phyloP scores from a whole-genome alignment of 805 yeast species.

The Kodamaea laetipori region DNA sequence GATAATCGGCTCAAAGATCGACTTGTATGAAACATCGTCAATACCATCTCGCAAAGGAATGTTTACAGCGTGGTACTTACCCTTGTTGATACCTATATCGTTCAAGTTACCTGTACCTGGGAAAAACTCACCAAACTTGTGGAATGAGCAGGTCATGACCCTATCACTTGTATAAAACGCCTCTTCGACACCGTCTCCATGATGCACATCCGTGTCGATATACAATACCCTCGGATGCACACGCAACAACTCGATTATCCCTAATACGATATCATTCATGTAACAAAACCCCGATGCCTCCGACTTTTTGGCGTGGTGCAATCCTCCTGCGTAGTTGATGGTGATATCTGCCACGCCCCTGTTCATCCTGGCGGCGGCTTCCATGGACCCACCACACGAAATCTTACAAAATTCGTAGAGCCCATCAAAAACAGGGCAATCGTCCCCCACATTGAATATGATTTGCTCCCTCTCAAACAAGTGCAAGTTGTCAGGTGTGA shows the following conservation, averaged over 20 bases:
- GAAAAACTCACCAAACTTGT: slow-evolving; percentile 31
- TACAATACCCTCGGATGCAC: slow-evolving; percentile 30
- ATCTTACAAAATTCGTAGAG: slow-evolving; percentile 29
- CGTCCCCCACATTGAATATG: slow-evolving; percentile 30
- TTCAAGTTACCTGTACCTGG: slow-evolving; percentile 34
- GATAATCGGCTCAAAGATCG: slow-evolving; percentile 31
- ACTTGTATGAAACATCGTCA: slow-evolving; percentile 31
- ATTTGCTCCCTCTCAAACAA: slow-evolving; percentile 30
- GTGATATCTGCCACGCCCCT: slow-evolving; percentile 30
- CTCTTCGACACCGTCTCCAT: slow-evolving; percentile 32
- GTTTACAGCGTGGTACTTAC: slow-evolving; percentile 30
- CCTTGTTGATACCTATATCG: slow-evolving; percentile 31
- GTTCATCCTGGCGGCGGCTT: slow-evolving; percentile 30
- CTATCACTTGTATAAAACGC: slow-evolving; percentile 30
- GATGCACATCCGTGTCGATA: slow-evolving; percentile 32
- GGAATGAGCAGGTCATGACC: slow-evolving; percentile 32
- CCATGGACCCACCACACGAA: slow-evolving; percentile 32
- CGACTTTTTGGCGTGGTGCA: slow-evolving; percentile 31
- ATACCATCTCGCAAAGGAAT: slow-evolving; percentile 32
- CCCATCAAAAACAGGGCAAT: slow-evolving; percentile 31
- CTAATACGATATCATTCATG: slow-evolving; percentile 30
- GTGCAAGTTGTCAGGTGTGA: slow-evolving; percentile 29
- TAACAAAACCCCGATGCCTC: slow-evolving; percentile 32
- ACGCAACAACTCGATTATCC: slow-evolving; percentile 29
- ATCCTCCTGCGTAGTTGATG: slow-evolving; percentile 31